These are phyloP conservation scores for Cephalotrichum gorgonifer DNA, from an alignment of 2,329 filamentous ascomycete species.

Conservation along the genomic window DNA sequence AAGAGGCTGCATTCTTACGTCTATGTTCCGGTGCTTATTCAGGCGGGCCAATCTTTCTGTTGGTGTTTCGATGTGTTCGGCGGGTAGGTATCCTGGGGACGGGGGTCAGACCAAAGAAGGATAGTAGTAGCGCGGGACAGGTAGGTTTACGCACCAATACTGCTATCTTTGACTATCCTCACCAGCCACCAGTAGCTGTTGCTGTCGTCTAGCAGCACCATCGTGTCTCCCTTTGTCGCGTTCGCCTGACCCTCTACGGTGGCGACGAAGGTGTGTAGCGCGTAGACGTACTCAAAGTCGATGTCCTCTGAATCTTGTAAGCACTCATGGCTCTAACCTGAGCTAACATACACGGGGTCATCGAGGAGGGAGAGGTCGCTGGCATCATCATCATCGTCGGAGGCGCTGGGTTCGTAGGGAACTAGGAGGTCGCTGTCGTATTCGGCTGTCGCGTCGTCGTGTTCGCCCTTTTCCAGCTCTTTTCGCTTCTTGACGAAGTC, in stretches of 20 bases:
- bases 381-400: conserved; percentile 41
- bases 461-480: conserved; percentile 9
- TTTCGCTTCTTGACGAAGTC: conserved; percentile 7
- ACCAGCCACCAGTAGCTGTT: conserved; percentile 99
- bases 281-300: conserved; percentile 99
- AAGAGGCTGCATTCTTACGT: conserved; percentile 50
- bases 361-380: conserved; percentile 43
- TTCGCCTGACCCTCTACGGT: conserved; percentile 98
- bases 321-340: conserved; percentile 67
- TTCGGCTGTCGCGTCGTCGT: conserved; percentile 9
- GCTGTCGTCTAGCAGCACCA: conserved; percentile 95
- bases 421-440: conserved; percentile 24
- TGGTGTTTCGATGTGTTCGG: conserved; percentile 96
- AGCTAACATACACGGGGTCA: conserved; percentile 56
- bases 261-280: conserved; percentile 92
- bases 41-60: conserved; percentile 86
- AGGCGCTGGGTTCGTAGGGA: conserved; percentile 28
- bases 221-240: conserved; percentile 95
- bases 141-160: conserved; percentile 56
- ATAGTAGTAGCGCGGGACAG: not conserved
- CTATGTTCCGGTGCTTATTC: conserved; percentile 97
- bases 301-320: conserved; percentile 96
- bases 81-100: conserved; percentile 73
- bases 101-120: not conserved
- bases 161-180: conserved; percentile 92